Evolutionary conservation across 306 rosid species (phyloP).

Genomic region (Mucuna pruriens): DNA sequence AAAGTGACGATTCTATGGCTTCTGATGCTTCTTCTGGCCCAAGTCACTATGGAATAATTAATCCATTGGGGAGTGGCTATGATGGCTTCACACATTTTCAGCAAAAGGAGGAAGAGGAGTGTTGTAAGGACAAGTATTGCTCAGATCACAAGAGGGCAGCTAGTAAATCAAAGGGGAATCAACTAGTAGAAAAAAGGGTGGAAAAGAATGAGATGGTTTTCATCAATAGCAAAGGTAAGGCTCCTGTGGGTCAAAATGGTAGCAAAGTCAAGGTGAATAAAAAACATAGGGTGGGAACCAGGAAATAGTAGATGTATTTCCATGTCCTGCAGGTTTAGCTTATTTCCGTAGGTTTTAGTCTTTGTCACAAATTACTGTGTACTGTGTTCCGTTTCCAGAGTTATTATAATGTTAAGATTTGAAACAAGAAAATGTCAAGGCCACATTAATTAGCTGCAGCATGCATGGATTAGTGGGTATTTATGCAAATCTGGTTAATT

Average conservation of each 20-base stretch:
- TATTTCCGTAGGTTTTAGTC: slow-evolving; percentile 29
- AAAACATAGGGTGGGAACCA: slow-evolving; percentile 34
- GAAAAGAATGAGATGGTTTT: slow-evolving; percentile 39
- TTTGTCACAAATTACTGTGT: not conserved
- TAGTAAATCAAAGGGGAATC: slow-evolving; percentile 38
- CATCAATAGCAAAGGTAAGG: slow-evolving; percentile 7
- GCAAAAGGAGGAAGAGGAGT: not conserved
- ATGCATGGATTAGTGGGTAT: not conserved
- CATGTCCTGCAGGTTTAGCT: not conserved
- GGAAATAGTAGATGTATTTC: slow-evolving; percentile 20
- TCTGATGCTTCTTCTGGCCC: slow-evolving; percentile 99
- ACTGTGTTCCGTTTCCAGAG: slow-evolving; percentile 18
- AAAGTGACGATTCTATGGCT: slow-evolving; percentile 93
- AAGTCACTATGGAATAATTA: slow-evolving; percentile 35
- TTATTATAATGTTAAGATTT: slow-evolving; percentile 12
- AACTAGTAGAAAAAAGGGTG: slow-evolving; percentile 38
- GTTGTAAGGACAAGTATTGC: slow-evolving; percentile 30
- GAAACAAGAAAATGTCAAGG: slow-evolving; percentile 28
- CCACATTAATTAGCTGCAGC: not conserved
- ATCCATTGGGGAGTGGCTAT: not conserved
- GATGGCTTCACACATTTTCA: not conserved
- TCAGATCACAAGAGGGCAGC: slow-evolving; percentile 39
- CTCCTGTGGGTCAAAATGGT: slow-evolving; percentile 40
- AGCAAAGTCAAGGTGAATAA: slow-evolving; percentile 48
- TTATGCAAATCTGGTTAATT: not conserved